Conservation (phyloP, 228 moss, liverwort and hornwort genomes). For the Sphagnum fallax region DNA sequence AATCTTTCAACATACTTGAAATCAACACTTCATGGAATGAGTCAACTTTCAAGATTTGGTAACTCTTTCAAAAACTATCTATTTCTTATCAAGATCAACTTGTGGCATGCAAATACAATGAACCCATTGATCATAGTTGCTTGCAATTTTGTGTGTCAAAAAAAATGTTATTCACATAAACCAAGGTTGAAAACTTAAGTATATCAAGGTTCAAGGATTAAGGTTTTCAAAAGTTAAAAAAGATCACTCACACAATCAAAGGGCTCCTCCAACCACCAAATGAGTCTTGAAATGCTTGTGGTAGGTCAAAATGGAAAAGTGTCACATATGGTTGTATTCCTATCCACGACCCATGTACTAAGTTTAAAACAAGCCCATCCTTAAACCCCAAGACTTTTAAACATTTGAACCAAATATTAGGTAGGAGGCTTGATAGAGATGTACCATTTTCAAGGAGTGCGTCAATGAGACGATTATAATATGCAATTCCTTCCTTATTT, state of each 20-base stretch:
- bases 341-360: neutral
- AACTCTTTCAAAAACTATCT: too few species aligned
- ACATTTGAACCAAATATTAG: neutral
- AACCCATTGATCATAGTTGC: too few species aligned
- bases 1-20: neutral
- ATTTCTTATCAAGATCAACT: too few species aligned
- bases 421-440: neutral
- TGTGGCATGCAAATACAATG: too few species aligned
- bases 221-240: neutral
- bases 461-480: conserved; percentile 45
- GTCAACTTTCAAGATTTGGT: too few species aligned
- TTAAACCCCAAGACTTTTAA: neutral
- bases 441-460: conserved; percentile 24
- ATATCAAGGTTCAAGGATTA: too few species aligned
- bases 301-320: conserved; percentile 43
- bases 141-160: too few species aligned
- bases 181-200: too few species aligned
- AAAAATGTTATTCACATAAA: too few species aligned
- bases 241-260: conserved; percentile 21
- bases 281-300: conserved; percentile 44
- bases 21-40: too few species aligned
- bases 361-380: too few species aligned
- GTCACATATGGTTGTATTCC: conserved; percentile 38
- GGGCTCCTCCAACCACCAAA: conserved; percentile 39
- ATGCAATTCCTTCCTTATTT: conserved; percentile 38